Evolutionary conservation across 495 filamentous ascomycete genomes (phyloP).

Genomic region (Penicillium subrubescens): DNA sequence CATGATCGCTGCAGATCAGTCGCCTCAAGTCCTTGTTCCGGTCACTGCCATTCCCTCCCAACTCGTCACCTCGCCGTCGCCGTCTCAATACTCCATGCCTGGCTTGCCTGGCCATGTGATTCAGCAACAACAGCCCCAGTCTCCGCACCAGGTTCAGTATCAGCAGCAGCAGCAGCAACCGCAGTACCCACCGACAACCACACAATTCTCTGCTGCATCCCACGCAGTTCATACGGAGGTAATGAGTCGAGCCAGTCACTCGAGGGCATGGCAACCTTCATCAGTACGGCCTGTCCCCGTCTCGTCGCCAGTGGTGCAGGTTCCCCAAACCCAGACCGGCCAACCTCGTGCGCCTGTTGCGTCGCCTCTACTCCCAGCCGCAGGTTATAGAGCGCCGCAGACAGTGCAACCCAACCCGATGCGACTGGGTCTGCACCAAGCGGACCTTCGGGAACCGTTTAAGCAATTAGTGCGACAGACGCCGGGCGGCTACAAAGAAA

Average conservation of each 20-base stretch:
- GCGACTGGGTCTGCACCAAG: slow-evolving; percentile 57
- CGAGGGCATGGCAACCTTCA: neutral
- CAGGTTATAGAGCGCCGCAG: slow-evolving; percentile 33
- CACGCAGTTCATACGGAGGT: neutral
- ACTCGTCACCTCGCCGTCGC: neutral
- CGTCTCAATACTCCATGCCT: neutral
- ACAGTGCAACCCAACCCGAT: slow-evolving; percentile 47
- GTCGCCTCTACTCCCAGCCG: slow-evolving; percentile 35
- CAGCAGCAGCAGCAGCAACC: neutral
- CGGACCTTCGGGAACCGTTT: slow-evolving; percentile 56
- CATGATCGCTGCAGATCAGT: neutral
- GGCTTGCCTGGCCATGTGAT: neutral
- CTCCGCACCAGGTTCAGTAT: neutral
- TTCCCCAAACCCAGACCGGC: neutral
- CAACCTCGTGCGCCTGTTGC: neutral
- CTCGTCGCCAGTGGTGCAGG: neutral
- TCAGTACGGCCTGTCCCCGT: neutral
- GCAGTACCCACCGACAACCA: neutral
- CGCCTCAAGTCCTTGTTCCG: neutral
- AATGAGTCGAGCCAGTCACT: neutral
- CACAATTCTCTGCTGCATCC: neutral
- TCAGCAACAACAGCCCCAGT: neutral
- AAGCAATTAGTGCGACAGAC: slow-evolving; percentile 34
- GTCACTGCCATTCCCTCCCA: neutral
- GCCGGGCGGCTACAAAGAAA: slow-evolving; percentile 18